A percentile compares a stretch with the other conserved stretches of the same genome.
These are phyloP conservation scores for Scheffersomyces amazonensis DNA, from an alignment of 805 yeast species.

Conservation along the genomic window DNA sequence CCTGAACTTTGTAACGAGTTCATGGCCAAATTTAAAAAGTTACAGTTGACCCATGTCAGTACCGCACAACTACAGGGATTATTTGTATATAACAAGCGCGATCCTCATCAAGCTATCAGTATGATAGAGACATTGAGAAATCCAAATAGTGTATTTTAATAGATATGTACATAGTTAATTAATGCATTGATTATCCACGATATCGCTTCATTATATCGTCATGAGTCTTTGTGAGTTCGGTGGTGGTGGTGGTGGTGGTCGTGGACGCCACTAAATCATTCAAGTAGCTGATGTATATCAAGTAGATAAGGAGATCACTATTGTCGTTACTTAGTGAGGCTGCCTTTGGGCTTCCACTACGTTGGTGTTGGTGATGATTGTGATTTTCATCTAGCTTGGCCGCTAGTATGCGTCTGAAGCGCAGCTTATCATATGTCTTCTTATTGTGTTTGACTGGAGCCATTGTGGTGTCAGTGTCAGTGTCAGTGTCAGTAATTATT, in stretches of 20 bases:
- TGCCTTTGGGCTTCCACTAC: constrained; percentile 11
- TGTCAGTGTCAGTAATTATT: too few species aligned
- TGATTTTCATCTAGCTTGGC: constrained; percentile 4
- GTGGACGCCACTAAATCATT: too few species aligned
- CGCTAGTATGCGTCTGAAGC: constrained; percentile 6
- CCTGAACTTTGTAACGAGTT: constrained; percentile 51
- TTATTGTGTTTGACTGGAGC: constrained; percentile 4
- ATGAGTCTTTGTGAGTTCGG: too few species aligned
- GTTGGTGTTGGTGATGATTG: neutral
- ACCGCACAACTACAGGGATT: constrained; percentile 96
- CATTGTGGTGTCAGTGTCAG: too few species aligned
- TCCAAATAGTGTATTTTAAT: constrained; percentile 20
- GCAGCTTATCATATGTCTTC: constrained; percentile 14
- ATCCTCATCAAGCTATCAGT: constrained; percentile 70
- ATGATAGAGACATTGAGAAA: constrained; percentile 51
- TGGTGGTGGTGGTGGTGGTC: too few species aligned
- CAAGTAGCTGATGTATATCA: constrained; percentile 48
- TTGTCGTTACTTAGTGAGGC: constrained; percentile 32
- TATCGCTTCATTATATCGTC: constrained; percentile 27
- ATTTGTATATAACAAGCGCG: constrained; percentile 86
- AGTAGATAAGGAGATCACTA: constrained; percentile 41
- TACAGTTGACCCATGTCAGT: constrained; percentile 55
- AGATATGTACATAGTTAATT: constrained; percentile 1
- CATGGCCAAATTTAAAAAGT: constrained; percentile 40
- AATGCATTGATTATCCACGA: constrained; percentile 24